phyloP scores from a whole-genome alignment of 2,329 filamentous ascomycete genomes.

The Ophiocordyceps camponoti-saundersi region DNA sequence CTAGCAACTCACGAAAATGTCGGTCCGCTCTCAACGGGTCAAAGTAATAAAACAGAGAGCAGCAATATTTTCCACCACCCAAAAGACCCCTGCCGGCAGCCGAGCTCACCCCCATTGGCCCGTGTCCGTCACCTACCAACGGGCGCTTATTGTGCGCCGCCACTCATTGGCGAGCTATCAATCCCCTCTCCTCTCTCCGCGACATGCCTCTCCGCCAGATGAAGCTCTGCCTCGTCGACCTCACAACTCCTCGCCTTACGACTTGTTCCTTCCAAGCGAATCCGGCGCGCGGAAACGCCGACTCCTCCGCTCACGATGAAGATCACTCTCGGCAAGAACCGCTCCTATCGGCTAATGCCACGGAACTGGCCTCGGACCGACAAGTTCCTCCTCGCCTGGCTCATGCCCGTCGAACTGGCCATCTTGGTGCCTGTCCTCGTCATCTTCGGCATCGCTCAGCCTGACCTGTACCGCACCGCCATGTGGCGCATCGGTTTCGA shows the following conservation, averaged over 20 bases:
- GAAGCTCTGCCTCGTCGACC: not conserved
- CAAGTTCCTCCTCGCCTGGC: constrained; percentile 38
- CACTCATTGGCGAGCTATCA: not conserved
- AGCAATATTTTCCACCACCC: not conserved
- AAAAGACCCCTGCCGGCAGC: not conserved
- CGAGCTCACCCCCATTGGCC: not conserved
- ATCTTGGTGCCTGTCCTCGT: constrained; percentile 49
- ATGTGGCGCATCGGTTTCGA: constrained; percentile 59
- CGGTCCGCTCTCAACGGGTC: no score
- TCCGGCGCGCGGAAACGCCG: not conserved
- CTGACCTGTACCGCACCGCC: constrained; percentile 52
- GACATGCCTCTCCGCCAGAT: not conserved
- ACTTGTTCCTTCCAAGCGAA: not conserved
- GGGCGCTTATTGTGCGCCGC: not conserved
- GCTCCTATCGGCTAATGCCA: constrained; percentile 36
- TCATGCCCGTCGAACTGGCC: constrained; percentile 49
- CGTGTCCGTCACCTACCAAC: not conserved
- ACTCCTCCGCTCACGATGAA: constrained; percentile 7
- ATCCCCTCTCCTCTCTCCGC: not conserved
- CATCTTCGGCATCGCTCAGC: constrained; percentile 56
- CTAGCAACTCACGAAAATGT: no score
- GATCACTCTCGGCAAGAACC: constrained; percentile 4
- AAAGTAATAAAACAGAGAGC: no score
- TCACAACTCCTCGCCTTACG: constrained; percentile 2
- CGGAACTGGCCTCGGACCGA: constrained; percentile 35